Conservation (phyloP, 169 alveolate species). For the Plasmodium vinckei region DNA sequence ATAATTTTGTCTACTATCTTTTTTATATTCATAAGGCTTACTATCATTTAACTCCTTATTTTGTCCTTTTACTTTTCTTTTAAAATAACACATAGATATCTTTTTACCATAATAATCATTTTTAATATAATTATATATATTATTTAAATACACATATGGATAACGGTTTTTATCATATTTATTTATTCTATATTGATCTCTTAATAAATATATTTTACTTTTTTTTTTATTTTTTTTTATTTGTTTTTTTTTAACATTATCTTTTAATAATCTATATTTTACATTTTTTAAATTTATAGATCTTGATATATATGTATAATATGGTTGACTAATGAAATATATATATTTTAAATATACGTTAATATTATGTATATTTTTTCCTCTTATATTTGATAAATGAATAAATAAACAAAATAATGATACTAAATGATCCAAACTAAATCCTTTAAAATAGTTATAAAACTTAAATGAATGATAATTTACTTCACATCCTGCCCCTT, state of each 20-base stretch:
- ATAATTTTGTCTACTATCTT: not conserved
- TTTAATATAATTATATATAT: conserved; percentile 32
- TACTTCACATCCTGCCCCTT: conserved; percentile 66
- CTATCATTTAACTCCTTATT: not conserved
- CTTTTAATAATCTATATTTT: conserved; percentile 16
- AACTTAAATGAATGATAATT: conserved; percentile 63
- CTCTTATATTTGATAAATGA: conserved; percentile 52
- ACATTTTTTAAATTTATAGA: conserved; percentile 27
- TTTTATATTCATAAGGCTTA: not conserved
- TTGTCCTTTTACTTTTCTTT: not conserved
- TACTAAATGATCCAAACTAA: conserved; percentile 55
- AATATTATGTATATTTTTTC: conserved; percentile 41
- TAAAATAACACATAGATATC: conserved; percentile 22
- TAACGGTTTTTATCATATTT: not conserved
- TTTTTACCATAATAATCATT: conserved; percentile 25
- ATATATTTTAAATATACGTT: conserved; percentile 48
- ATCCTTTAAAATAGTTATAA: conserved; percentile 58
- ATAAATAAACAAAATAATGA: conserved; percentile 60
- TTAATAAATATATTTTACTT: not conserved
- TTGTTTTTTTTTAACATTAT: not conserved
- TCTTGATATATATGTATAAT: conserved; percentile 4
- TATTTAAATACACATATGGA: conserved; percentile 28
- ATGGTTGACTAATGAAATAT: conserved; percentile 41
- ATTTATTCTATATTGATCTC: conserved; percentile 13
- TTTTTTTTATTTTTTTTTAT: conserved; percentile 9